Evolutionary conservation across 257 asterid species (phyloP).

Genomic region (Primulina huaijiensis): DNA sequence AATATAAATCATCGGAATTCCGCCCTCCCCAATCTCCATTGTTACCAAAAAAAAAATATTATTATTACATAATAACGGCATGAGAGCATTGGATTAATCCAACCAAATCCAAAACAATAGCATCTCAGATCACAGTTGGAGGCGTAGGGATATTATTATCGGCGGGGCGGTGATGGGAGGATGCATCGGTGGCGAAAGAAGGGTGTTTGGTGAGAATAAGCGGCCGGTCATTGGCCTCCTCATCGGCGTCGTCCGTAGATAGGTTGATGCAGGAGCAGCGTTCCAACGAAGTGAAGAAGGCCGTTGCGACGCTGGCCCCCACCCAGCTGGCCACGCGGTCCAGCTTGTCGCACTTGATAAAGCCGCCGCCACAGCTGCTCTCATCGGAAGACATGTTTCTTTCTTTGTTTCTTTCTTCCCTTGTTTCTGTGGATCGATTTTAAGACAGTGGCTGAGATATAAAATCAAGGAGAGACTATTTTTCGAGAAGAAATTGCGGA

Average conservation of each 20-base stretch:
- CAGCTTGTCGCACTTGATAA: slow-evolving; percentile 31
- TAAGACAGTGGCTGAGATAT: no score
- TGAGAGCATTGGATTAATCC: no score
- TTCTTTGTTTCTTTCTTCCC: no score
- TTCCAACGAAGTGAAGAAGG: slow-evolving; percentile 45
- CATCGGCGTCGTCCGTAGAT: slow-evolving; percentile 34
- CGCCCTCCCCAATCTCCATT: no score
- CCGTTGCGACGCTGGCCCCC: slow-evolving; percentile 38
- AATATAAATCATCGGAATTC: no score
- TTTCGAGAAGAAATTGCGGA: no score
- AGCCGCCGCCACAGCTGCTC: slow-evolving; percentile 12
- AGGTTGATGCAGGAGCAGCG: slow-evolving; percentile 45
- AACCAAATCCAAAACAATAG: no score
- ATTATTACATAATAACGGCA: no score
- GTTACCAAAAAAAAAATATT: no score
- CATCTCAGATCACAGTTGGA: not conserved
- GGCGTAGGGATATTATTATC: slow-evolving; percentile 22
- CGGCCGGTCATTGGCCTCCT: slow-evolving; percentile 39
- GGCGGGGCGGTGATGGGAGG: slow-evolving; percentile 22
- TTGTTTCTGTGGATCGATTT: no score
- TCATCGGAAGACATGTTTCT: not conserved
- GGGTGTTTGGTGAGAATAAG: slow-evolving; percentile 35
- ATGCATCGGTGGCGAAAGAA: slow-evolving; percentile 23
- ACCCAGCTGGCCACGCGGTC: slow-evolving; percentile 37
- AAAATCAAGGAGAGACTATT: no score